Percentiles rank a stretch among this genome's conserved stretches.
phyloP scores from a whole-genome alignment of 2,329 filamentous ascomycete species.

The Lomentospora prolificans region DNA sequence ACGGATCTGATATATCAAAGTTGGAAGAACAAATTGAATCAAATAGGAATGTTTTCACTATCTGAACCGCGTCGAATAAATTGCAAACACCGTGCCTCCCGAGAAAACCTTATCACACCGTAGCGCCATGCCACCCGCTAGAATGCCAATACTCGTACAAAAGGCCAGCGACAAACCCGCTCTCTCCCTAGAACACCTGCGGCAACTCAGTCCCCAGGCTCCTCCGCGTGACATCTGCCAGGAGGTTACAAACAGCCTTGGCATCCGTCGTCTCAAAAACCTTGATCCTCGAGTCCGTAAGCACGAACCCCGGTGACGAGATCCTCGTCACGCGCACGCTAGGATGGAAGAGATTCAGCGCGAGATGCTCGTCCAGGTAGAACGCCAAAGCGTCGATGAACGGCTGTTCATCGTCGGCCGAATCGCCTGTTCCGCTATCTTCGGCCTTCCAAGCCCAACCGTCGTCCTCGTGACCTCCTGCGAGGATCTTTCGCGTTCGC shows the following conservation, averaged over 20 bases:
- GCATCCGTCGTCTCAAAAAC: conserved; percentile 20
- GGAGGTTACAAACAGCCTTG: not conserved
- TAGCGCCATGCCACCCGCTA: not conserved
- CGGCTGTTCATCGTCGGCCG: conserved; percentile 38
- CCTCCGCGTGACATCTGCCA: not conserved
- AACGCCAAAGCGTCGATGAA: conserved; percentile 40
- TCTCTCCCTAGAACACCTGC: no score
- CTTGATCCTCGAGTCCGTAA: conserved; percentile 44
- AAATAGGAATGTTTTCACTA: not conserved
- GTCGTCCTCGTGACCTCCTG: conserved; percentile 37
- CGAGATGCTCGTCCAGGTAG: conserved; percentile 43
- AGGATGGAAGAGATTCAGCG: conserved; percentile 45
- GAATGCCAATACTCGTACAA: not conserved
- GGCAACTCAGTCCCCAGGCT: conserved; percentile 3
- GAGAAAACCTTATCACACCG: not conserved
- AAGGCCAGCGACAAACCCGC: no score
- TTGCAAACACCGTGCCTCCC: not conserved
- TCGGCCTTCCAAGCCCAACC: conserved; percentile 41
- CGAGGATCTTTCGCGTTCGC: conserved; percentile 32
- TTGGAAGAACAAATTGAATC: not conserved
- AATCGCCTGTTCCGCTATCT: conserved; percentile 23
- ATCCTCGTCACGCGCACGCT: conserved; percentile 42
- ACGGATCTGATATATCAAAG: no score
- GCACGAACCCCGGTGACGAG: conserved; percentile 45
- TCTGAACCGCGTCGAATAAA: not conserved